Evolutionary conservation across 1,139 yeast genomes (phyloP), one percentile per base, ranked within the genome.

Genomic region (Candida gigantensis): DNA sequence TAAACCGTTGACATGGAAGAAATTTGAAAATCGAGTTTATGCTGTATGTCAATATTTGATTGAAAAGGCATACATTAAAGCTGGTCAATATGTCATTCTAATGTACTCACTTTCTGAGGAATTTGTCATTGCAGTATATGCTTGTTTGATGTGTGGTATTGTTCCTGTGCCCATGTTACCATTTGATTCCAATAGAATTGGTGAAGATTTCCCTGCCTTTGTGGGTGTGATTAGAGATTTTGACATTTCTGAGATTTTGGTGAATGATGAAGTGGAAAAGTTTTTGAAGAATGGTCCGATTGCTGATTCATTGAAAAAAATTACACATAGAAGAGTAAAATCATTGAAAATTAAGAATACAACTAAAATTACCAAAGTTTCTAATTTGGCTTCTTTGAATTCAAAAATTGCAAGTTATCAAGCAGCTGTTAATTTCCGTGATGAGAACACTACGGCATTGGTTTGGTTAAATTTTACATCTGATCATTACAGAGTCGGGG

Each of bases 41-140:
- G 82, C 92, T 0, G 80, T 85, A 19, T 82, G 88, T 31, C 62
- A 72, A 5, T 77, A 84, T 43, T 54, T 70, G 34, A 64, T 71
- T 17, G 76, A 80, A 13, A 78, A 79, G 49, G 68, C 72, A 0
- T 61, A 67, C 2, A 55, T 87, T 32, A 69, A 61, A 35, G 72
- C 86, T 0, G 96, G 96, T 0, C 84, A 83, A 41, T 70, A 74
- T 44, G 90, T 87, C 5, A 72, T 90, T 4, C 65, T 92, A 47
- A 84, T 89, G 84, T 88, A 86, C 54, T 84, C 96, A 0, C 77
- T 92, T 36, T 81, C 92, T 1, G 96, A 90, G 42, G 97, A 92
- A 44, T 92, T 79, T 55, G 79, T 84, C 6, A 79, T 87, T 29
- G 88, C 96, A 1, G 70, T 89, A 0, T 81, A 81, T 57, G 97